Evolutionary conservation across 2,329 filamentous ascomycete species (phyloP), one percentile per base, ranked within the genome.

Genomic region (Dactylella cylindrospora): DNA sequence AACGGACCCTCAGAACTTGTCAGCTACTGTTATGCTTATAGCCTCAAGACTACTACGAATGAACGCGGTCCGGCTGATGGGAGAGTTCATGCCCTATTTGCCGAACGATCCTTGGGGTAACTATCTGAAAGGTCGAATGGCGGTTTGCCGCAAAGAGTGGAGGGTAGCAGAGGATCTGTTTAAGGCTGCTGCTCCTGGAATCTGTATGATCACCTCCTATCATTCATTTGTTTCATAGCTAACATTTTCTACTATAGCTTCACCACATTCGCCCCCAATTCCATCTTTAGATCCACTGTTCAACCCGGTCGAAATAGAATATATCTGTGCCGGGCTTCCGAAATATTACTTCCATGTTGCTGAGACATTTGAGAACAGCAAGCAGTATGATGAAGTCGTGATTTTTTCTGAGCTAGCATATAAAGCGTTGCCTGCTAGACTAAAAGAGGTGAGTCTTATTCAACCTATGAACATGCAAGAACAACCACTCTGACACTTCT

Each of bases 301-400:
- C 17, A 84, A 86, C 49, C 82, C 88, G 19, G 82, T 84, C 1
- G 88, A 95, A 66, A 85, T 84, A 9, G 76, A 78, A 46, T 84
- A 65, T n/a, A 44, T 85, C 70, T 79, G 90, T 70, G 81, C 82
- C 52, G 93, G 91, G 1, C 78, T 90, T 32, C 80, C 88, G 3
- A 84, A 81, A 65, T 98, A 96, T 74, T 94, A 94, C 72, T 83
- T 85, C 33, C 93, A 98, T 71, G 81, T 97, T 44, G 80, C 90
- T 9, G 79, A 82, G 15, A 78, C 98, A 1, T 97, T 87, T 70
- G 90, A 96, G 71, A 81, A 81, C 67, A 80, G 82, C 35, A 86
- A 84, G 67, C 83, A 85, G 0, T 88, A 87, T 72, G 86, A 87
- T 1, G 87, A 86, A 69, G 88, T 94, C 32, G 81, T 89, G 4